Evolutionary conservation across 495 filamentous ascomycete genomes (phyloP), one percentile per base, ranked within the genome.

Genomic region (Thermothielavioides terrestris): DNA sequence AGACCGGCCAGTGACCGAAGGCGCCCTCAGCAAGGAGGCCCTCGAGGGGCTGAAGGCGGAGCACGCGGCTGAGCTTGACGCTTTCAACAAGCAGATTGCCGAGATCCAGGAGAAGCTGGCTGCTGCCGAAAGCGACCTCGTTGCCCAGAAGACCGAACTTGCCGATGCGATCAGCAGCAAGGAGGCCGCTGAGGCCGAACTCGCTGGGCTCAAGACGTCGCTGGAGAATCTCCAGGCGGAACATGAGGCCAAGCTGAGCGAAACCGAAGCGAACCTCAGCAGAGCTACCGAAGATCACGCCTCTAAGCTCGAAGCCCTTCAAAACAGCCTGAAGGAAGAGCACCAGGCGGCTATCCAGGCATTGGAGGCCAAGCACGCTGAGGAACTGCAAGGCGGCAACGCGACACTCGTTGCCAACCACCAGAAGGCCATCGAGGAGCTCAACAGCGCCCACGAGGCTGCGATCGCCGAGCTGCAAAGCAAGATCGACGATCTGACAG

Each of bases 1-100:
- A 11, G 45, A 12, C 23, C 31, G 28, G 4, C 49, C 61, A 11
- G 43, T 26, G 12, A 26, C 46, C 7, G 49, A 58, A 12, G 49
- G 37, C n/a, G 50, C 63, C 37, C 48, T 67, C 17, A 53, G 54
- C 44, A 59, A 69, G 53, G 68, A 71, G 15, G 64, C 74, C 1
- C 52, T 76, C 10, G 67, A 73, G 30, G 61, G 57, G 20, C 54
- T 79, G 26, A 71, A 69, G 58, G 59, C 63, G 28, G 66, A 73
- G 41, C 74, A 79, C 54, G 64, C 71, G 26, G 55, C 70, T 17
- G 69, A 71, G 40, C 61, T 77, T 31, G 73, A 76, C 49, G 40
- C 55, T 6, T 42, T 74, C 6, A 58, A 64, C 31, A 57, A 61
- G 21, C 61, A 75, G 42, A 60, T 77, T 35, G 50, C 66, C 2